Conservation (phyloP, 2,329 filamentous ascomycete genomes). For the Arthrobotrys musiformis region DNA sequence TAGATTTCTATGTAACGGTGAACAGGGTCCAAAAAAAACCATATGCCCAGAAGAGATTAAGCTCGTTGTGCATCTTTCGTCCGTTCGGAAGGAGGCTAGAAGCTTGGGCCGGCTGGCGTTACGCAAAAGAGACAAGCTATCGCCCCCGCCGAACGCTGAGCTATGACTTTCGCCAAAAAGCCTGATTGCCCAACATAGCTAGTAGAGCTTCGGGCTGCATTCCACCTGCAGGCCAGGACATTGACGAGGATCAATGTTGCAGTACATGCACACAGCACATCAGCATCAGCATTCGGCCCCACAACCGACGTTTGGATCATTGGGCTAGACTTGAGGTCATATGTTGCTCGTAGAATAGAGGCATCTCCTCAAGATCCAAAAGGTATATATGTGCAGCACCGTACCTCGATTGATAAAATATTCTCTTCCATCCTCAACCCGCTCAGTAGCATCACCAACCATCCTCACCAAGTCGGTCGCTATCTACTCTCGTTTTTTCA, state of each 20-base stretch:
- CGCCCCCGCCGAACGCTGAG: neutral
- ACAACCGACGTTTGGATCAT: neutral
- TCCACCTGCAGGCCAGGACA: neutral
- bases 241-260: slow-evolving; percentile 2
- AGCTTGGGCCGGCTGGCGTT: neutral
- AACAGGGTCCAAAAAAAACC: neutral
- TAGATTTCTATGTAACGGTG: neutral
- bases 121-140: neutral
- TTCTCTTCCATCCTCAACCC: neutral
- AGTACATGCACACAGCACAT: neutral
- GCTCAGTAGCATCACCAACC: neutral
- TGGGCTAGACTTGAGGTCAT: neutral
- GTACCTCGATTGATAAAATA: neutral
- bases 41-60: neutral
- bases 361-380: neutral
- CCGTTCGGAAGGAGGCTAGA: slow-evolving; percentile 2
- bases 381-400: neutral
- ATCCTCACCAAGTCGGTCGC: slow-evolving; percentile 11
- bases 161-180: neutral
- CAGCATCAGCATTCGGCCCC: too few relatives aligned
- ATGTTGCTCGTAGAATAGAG: neutral
- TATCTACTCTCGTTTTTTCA: slow-evolving; percentile 3
- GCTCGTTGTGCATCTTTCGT: neutral
- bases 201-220: neutral
- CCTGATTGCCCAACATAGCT: neutral